Evolutionary conservation across 1,284 basidiomycete species (phyloP), one percentile per base, ranked within the genome.

Genomic region (Microbotryomycetes sp.): DNA sequence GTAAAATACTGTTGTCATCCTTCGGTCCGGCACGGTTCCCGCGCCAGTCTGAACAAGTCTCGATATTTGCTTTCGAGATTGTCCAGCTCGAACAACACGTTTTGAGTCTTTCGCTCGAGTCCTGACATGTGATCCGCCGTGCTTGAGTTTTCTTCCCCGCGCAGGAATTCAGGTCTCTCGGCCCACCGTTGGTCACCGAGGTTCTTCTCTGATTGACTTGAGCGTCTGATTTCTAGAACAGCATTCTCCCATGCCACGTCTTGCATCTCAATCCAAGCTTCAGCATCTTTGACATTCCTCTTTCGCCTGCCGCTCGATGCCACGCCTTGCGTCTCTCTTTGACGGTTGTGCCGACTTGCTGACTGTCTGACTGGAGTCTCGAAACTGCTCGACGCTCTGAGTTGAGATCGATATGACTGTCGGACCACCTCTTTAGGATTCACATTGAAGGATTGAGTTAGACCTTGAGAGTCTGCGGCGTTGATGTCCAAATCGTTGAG

Each of bases 181-280:
- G n/a, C n/a, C n/a, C n/a, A n/a, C n/a, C n/a, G n/a, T n/a, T n/a
- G n/a, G n/a, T n/a, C n/a, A 42, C 36, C 36, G 36, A 42, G 36
- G n/a, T n/a, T n/a, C n/a, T n/a, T n/a, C n/a, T n/a, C n/a, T n/a
- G n/a, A n/a, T n/a, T n/a, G n/a, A n/a, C n/a, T n/a, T 42, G 36
- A 42, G 36, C 36, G 36, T 12, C 63, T 66, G 31, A 42, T 46
- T 1, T 59, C 58, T 31, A 66, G 59, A 47, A 53, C 56, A 1
- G 62, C 66, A 7, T 64, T 61, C 15, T 48, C 51, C 67, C 67
- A 69, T 1, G 67, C 67, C 16, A 61, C 54, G 54, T 70, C 68
- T 45, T 67, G 64, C 68, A 69, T 68, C 58, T 67, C 68, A 23
- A 54, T 56, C 68, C 68, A 68, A 3, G 66, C 68, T 45, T 68